Evolutionary conservation across 139 green algal species (phyloP), one percentile per base, ranked within the genome.

Genomic region (Marvania coccoides): DNA sequence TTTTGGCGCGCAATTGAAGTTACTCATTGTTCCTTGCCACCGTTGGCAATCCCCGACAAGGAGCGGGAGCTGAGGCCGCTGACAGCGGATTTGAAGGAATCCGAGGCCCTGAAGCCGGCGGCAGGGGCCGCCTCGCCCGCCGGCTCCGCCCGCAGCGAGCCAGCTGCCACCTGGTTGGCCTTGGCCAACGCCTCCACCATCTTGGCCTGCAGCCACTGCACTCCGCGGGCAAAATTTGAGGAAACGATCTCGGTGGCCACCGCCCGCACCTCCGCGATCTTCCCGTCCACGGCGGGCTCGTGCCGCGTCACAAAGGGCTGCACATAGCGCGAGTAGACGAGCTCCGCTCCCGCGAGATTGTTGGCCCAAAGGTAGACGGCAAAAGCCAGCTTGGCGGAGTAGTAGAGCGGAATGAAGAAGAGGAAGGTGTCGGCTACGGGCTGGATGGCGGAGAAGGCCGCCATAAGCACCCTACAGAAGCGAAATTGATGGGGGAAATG

Each of bases 371-470:
- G 63, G 31, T 81, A 89, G 4, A 81, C 42, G 19, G 76, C 75
- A 40, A 82, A 73, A 8, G 65, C 68, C 10, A 88, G 61, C 60
- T 83, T 85, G 4, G 47, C 51, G 24, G 79, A 69, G 35, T 80
- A 81, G 61, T 87, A 89, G n/a, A 89, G 59, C 4, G 77, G 79
- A 28, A 87, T 23, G 68, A 79, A 85, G 47, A 78, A 85, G 2
- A 71, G 26, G 38, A 84, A 76, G 23, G 38, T 68, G 67, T 85
- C 78, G 15, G 71, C 28, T 6, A 85, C 13, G 0, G 70, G 57
- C 42, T 70, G 63, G 28, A 77, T 67, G 0, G 71, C 63, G 45
- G 76, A 71, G 31, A 81, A 74, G 1, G 61, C 29, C 3, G 69
- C 74, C 38, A 74, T 51, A 30, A 74, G 60, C 13, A 74, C 40